These are phyloP conservation scores for Fusarium secorum DNA, from an alignment of 2,329 filamentous ascomycete species.

Conservation along the genomic window DNA sequence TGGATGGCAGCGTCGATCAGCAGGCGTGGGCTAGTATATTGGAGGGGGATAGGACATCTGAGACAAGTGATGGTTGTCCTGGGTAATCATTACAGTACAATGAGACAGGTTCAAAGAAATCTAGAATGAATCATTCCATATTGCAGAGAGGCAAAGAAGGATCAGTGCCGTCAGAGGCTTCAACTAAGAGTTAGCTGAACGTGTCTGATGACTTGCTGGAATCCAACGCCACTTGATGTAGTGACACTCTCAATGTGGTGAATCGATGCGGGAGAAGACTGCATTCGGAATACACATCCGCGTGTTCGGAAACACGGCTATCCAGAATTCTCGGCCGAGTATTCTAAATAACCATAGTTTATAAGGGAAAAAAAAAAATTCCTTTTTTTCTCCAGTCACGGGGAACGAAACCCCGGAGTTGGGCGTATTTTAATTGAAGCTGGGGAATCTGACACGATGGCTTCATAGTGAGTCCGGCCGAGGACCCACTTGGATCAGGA, in stretches of 20 bases:
- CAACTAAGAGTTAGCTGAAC: not conserved
- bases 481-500: conserved; percentile 10
- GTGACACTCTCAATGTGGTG: not conserved
- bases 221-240: conserved; percentile 15
- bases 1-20: conserved; percentile 22
- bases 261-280: not conserved
- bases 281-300: conserved; percentile 15
- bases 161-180: not conserved
- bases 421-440: conserved; percentile 18
- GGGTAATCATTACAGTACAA: not conserved
- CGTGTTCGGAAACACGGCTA: conserved; percentile 21
- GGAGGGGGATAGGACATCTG: not conserved
- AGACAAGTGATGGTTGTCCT: conserved; percentile 9
- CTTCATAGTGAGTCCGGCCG: conserved; percentile 30
- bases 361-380: not conserved
- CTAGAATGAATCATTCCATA: not conserved
- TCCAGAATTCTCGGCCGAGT: conserved; percentile 27
- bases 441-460: conserved; percentile 30
- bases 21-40: not conserved
- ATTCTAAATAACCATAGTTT: not conserved
- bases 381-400: conserved; percentile 12
- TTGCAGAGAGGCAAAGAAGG: not conserved
- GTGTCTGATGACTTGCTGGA: conserved; percentile 19
- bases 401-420: conserved; percentile 20
- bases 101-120: not conserved